Percentiles rank a stretch among this genome's conserved stretches.
Evolutionary conservation across 768 basidiomycete genomes (phyloP).

Genomic region (Amanita fuliginea): DNA sequence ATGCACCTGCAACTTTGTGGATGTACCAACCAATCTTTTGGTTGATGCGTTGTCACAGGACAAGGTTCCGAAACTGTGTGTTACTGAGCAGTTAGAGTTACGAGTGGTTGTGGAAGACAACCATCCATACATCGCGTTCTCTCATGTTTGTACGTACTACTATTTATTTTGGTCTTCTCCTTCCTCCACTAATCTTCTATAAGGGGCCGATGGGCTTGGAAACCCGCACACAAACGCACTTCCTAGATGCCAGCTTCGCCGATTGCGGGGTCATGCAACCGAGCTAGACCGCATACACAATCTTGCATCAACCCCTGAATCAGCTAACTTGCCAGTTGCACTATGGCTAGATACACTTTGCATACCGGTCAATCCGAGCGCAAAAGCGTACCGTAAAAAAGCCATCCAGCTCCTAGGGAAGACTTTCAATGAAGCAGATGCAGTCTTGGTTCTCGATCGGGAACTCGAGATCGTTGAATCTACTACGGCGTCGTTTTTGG

Average conservation of each 20-base stretch:
- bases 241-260: neutral
- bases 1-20: neutral
- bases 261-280: neutral
- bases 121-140: neutral
- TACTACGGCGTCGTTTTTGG: neutral
- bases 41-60: neutral
- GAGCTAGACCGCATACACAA: neutral
- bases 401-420: neutral
- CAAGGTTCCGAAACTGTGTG: neutral
- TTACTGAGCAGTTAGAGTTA: neutral
- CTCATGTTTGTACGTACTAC: neutral
- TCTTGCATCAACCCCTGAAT: neutral
- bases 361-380: neutral
- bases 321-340: neutral
- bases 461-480: neutral
- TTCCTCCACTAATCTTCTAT: neutral
- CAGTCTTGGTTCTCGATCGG: neutral
- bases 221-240: neutral
- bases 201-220: neutral
- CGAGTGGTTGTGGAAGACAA: neutral
- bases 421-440: neutral
- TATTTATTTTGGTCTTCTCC: neutral
- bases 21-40: neutral
- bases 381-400: neutral
- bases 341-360: neutral